Percentiles rank a stretch among this genome's conserved stretches.
Conservation (phyloP, 1,139 yeast species). For the Scheffersomyces quercinus region DNA sequence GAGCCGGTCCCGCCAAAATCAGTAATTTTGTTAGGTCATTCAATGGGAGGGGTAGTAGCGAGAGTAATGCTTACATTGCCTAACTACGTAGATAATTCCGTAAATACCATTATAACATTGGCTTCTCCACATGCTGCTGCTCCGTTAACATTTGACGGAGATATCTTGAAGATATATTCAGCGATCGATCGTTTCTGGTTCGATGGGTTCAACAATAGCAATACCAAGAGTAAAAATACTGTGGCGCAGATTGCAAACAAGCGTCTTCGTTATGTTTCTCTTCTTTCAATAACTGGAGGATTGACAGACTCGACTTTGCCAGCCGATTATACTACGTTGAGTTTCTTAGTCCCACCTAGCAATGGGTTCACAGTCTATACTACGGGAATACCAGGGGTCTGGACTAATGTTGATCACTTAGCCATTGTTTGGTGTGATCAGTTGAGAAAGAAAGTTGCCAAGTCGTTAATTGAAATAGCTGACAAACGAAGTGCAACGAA, state of each 20-base stretch:
- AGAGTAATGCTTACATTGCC: constrained; percentile 78
- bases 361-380: constrained; percentile 86
- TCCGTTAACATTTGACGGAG: constrained; percentile 95
- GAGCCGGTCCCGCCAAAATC: constrained; percentile 54
- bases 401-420: constrained; percentile 94
- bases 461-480: constrained; percentile 58
- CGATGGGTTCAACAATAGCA: constrained; percentile 43
- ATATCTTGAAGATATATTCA: constrained; percentile 70
- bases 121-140: constrained; percentile 94
- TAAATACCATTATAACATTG: constrained; percentile 82
- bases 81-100: constrained; percentile 67
- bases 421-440: constrained; percentile 98
- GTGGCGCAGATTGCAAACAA: constrained; percentile 32
- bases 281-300: constrained; percentile 92
- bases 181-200: constrained; percentile 83
- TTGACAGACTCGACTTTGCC: constrained; percentile 79
- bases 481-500: constrained; percentile 45
- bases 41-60: constrained; percentile 96
- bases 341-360: constrained; percentile 65
- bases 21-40: constrained; percentile 84
- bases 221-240: constrained; percentile 9
- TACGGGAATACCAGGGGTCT: constrained; percentile 84
- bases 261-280: constrained; percentile 51
- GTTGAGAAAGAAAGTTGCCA: constrained; percentile 63
- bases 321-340: constrained; percentile 85